Evolutionary conservation across 108 stramenopile species (phyloP), one percentile per base, ranked within the genome.

Genomic region (Seminavis robusta): DNA sequence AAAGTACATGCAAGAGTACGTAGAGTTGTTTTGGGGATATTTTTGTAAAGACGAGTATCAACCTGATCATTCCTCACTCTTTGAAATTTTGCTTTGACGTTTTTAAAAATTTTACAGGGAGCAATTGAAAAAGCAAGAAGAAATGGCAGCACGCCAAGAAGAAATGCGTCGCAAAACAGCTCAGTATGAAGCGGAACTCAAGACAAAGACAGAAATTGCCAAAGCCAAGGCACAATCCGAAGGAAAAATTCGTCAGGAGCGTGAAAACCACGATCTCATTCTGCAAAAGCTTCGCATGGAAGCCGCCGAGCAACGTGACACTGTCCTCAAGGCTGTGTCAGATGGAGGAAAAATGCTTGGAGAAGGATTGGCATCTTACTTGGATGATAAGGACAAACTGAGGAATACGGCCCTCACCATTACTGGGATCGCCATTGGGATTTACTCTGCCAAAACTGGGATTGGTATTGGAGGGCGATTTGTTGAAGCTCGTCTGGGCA

Each of bases 221-320:
- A 91, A 88, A 60, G 90, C 90, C 25, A 74, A 82, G 34, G 95
- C 94, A 16, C 90, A 99, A 77, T 92, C 96, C 7, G 95, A 98
- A 65, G 98, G 96, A 7, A 71, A 95, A 16, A 97, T 96, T 55
- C 73, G 79, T 43, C 95, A 96, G 59, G 98, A 99, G 68, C 86
- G 98, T 30, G 72, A 86, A 49, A 99, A 97, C 67, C 97, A 98
- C 69, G 98, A 99, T 70, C 68, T 99, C 41, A 88, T 93, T 37
- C 43, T 97, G 45, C 90, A 94, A 52, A 91, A 91, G 65, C 77
- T 95, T 10, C 59, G 73, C 38, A 49, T 84, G 48, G 94, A 95
- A 59, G 94, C 96, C 1, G 68, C 61, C 21, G 94, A 97, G 80
- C 63, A 74, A 56, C 67, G 96, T 9, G 94, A 95, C 73, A 97